These are phyloP conservation scores for Xylariaceae sp. DNA, from an alignment of 2,329 filamentous ascomycete species.

Conservation along the genomic window DNA sequence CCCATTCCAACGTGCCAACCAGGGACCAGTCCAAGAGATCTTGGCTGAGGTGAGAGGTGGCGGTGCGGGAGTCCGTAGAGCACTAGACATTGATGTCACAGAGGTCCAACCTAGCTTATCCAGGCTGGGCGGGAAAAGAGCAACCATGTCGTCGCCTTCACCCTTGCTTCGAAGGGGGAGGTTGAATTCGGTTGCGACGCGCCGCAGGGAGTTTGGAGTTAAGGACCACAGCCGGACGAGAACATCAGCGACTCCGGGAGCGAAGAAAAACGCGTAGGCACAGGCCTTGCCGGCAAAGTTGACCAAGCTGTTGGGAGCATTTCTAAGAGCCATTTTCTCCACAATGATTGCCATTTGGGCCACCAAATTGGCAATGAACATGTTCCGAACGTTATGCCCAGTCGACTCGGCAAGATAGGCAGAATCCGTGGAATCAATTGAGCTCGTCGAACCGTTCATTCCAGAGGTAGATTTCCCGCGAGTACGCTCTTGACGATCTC, in stretches of 20 bases:
- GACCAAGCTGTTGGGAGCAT: constrained; percentile 61
- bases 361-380: constrained; percentile 75
- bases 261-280: constrained; percentile 91
- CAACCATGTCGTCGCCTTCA: constrained; percentile 60
- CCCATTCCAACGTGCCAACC: constrained; percentile 81
- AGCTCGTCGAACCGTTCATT: constrained; percentile 59
- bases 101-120: constrained; percentile 54
- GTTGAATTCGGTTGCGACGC: constrained; percentile 64
- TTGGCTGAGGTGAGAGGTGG: constrained; percentile 63
- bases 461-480: constrained; percentile 43
- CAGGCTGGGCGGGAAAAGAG: constrained; percentile 64
- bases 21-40: constrained; percentile 80
- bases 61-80: constrained; percentile 60
- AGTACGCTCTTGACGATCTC: constrained; percentile 43
- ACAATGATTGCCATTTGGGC: constrained; percentile 83
- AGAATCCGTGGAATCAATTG: constrained; percentile 52
- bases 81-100: constrained; percentile 43
- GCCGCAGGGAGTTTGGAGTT: constrained; percentile 61
- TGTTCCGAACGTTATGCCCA: constrained; percentile 82
- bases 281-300: constrained; percentile 86
- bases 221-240: constrained; percentile 76
- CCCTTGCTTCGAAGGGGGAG: constrained; percentile 51
- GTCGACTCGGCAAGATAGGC: constrained; percentile 59
- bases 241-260: constrained; percentile 77
- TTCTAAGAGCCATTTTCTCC: constrained; percentile 77